Conservation (phyloP, 2,329 filamentous ascomycete species). For the Lojkania enalia region DNA sequence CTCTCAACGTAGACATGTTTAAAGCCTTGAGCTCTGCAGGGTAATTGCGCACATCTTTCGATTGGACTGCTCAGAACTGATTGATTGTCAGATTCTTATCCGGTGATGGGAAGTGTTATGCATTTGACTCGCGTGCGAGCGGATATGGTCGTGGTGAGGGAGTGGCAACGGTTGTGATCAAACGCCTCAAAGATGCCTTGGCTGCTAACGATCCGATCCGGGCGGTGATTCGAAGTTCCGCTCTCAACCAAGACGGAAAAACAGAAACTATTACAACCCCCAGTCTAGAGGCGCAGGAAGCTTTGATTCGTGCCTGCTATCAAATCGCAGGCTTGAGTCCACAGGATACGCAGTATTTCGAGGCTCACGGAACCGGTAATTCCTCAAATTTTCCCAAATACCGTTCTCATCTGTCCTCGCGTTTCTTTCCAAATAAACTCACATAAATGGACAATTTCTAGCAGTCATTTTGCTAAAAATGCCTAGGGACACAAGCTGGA, state of each 20-base stretch:
- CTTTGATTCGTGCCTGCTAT: constrained; percentile 27
- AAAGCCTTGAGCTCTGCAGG: constrained; percentile 29
- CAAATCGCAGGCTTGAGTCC: constrained; percentile 32
- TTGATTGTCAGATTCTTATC: constrained; percentile 1
- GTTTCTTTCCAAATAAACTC: too few species aligned
- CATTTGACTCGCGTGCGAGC: constrained; percentile 26
- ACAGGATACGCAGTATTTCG: constrained; percentile 11
- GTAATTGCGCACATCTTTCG: too few species aligned
- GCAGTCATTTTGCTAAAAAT: not conserved
- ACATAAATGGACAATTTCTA: too few species aligned
- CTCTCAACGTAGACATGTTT: constrained; percentile 21
- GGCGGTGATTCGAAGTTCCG: constrained; percentile 31
- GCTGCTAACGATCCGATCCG: constrained; percentile 30
- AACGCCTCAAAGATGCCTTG: constrained; percentile 27
- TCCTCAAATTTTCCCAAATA: not conserved
- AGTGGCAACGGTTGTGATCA: constrained; percentile 29
- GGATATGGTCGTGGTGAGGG: constrained; percentile 39
- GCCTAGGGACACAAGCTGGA: constrained; percentile 59
- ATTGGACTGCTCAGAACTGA: too few species aligned
- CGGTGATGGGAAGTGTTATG: constrained; percentile 25
- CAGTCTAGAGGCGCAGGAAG: constrained; percentile 4
- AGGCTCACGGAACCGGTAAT: constrained; percentile 45
- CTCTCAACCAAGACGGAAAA: constrained; percentile 33
- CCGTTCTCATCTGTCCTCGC: too few species aligned
- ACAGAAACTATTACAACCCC: constrained; percentile 18